phyloP scores from a whole-genome alignment of 225 moss, liverwort and hornwort genomes.

The Ulota crispa region DNA sequence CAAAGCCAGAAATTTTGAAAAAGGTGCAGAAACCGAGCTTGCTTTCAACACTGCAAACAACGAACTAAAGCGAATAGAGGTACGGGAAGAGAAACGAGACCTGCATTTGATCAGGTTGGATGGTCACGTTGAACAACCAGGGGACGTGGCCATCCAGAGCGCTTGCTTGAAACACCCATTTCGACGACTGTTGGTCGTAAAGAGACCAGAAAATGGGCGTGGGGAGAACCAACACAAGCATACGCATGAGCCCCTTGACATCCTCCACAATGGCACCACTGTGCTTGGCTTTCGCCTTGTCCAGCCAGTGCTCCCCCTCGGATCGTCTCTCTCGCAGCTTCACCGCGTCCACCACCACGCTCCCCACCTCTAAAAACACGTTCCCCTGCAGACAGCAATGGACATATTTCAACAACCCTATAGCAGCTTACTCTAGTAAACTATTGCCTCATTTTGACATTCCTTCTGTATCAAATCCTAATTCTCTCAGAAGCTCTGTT shows the following conservation, averaged over 20 bases:
- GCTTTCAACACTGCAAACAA: not conserved
- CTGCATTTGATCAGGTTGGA: constrained; percentile 99
- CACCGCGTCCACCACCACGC: constrained; percentile 62
- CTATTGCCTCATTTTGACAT: not conserved
- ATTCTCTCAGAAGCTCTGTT: not conserved
- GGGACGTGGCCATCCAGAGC: constrained; percentile 54
- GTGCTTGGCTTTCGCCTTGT: constrained; percentile 73
- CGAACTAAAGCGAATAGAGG: not conserved
- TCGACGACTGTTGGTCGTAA: constrained; percentile 89
- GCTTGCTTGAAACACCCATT: constrained; percentile 94
- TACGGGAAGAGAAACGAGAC: constrained; percentile 16
- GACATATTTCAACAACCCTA: not conserved
- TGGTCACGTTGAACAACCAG: constrained; percentile 63
- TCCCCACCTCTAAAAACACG: constrained; percentile 67
- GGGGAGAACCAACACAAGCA: constrained; percentile 73
- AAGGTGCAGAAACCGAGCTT: not conserved
- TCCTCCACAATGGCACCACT: constrained; percentile 67
- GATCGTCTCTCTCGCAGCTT: constrained; percentile 34
- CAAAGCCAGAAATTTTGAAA: not conserved
- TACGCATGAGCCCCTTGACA: constrained; percentile 76
- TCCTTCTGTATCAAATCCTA: not conserved
- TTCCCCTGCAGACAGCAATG: constrained; percentile 50
- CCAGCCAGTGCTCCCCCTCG: constrained; percentile 61
- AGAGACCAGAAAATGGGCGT: constrained; percentile 93
- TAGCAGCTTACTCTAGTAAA: not conserved